Conservation (phyloP, 805 yeast genomes). For the Ogataea ganodermae region DNA sequence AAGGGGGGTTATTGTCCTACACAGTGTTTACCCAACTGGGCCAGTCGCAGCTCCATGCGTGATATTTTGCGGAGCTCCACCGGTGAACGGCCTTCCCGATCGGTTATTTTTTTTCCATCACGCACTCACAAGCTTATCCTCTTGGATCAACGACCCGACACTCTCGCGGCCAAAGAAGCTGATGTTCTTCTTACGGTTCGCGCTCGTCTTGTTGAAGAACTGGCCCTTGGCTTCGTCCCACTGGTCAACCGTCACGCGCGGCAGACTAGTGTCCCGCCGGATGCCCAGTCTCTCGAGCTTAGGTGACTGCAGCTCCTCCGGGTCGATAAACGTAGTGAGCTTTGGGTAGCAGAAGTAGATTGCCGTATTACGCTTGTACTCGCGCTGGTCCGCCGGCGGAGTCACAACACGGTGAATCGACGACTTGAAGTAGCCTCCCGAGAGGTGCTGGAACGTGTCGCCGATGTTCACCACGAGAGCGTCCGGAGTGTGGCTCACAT, state of each 20-base stretch:
- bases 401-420: conserved; percentile 50
- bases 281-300: conserved; percentile 38
- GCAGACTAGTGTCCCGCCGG: conserved; percentile 29
- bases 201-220: conserved; percentile 43
- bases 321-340: conserved; percentile 40
- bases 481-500: conserved; percentile 41
- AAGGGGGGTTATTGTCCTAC: no score
- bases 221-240: conserved; percentile 52
- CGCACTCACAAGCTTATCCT: not conserved
- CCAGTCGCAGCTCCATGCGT: no score
- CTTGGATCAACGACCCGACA: conserved; percentile 21
- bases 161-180: conserved; percentile 24
- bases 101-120: no score
- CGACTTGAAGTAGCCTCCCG: conserved; percentile 50
- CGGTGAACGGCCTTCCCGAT: no score
- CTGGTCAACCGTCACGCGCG: conserved; percentile 39
- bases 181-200: conserved; percentile 15
- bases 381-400: conserved; percentile 45
- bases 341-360: conserved; percentile 47
- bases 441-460: conserved; percentile 42
- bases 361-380: conserved; percentile 39
- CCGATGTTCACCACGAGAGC: conserved; percentile 45
- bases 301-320: conserved; percentile 42
- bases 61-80: no score
- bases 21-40: no score